A percentile compares a stretch with the other conserved stretches of the same genome.
Evolutionary conservation across 140 eudicot genomes (phyloP).

Genomic region (Oenanthe javanica): DNA sequence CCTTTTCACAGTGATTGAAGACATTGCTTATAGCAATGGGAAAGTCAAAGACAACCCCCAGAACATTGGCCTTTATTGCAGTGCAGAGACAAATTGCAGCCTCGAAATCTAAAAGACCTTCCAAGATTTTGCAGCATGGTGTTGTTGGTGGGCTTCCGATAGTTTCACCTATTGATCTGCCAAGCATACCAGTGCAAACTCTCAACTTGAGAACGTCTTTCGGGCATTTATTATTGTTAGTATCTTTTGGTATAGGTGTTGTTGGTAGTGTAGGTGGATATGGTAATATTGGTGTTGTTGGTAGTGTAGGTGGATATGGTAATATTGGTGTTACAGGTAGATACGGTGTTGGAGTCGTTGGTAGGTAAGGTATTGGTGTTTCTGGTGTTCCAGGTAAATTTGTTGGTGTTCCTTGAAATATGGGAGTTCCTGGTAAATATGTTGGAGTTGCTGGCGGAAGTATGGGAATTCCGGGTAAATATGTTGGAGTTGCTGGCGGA

Average conservation of each 20-base stretch:
- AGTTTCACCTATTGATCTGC: neutral
- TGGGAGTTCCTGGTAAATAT: too few relatives aligned
- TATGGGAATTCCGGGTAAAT: neutral
- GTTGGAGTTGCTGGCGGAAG: neutral
- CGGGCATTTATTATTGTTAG: neutral
- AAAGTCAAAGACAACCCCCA: conserved; percentile 2
- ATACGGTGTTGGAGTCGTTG: neutral
- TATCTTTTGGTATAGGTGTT: neutral
- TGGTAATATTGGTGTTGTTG: neutral
- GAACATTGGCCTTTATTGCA: neutral
- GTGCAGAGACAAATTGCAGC: conserved; percentile 13
- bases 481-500: neutral
- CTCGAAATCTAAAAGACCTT: conserved; percentile 1
- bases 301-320: neutral
- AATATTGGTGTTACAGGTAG: neutral
- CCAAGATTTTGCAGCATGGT: conserved; percentile 8
- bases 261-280: neutral
- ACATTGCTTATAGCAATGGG: conserved; percentile 2
- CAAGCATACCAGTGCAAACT: neutral
- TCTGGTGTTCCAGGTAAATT: neutral
- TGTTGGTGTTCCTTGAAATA: neutral
- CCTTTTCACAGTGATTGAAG: conserved; percentile 5
- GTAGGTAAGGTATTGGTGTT: neutral
- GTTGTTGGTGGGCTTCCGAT: neutral
- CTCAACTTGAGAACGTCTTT: conserved; percentile 6